phyloP scores from a whole-genome alignment of 345 rosid species.

The Nasturtium officinale region DNA sequence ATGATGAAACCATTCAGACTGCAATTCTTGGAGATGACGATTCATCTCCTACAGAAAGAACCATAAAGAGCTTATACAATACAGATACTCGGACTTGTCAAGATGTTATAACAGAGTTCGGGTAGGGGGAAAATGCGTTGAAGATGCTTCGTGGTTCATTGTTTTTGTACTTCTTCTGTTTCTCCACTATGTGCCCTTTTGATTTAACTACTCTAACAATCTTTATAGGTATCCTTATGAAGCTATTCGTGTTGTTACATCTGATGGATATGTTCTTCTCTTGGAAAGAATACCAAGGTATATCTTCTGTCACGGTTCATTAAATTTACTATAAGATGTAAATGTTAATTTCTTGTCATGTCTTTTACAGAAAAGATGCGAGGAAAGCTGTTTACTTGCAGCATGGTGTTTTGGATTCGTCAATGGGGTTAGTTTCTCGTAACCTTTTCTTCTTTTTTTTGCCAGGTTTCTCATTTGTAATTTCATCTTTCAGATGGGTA shows the following conservation, averaged over 20 bases:
- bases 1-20: slow-evolving; percentile 47
- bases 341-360: slow-evolving; percentile 15
- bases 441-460: too few relatives aligned
- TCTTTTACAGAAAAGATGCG: slow-evolving; percentile 71
- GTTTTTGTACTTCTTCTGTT: slow-evolving; percentile 2
- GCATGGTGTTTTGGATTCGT: slow-evolving; percentile 90
- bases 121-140: slow-evolving; percentile 47
- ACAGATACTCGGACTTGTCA: slow-evolving; percentile 90
- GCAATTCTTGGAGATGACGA: slow-evolving; percentile 60
- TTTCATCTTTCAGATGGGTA: slow-evolving; percentile 68
- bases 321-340: neutral
- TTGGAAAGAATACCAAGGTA: slow-evolving; percentile 97
- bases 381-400: slow-evolving; percentile 86
- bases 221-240: slow-evolving; percentile 78
- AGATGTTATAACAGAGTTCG: slow-evolving; percentile 95
- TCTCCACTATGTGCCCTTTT: neutral
- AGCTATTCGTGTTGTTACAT: slow-evolving; percentile 84
- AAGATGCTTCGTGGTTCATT: slow-evolving; percentile 8
- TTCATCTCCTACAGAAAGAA: slow-evolving; percentile 58
- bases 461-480: slow-evolving; percentile 7
- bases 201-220: slow-evolving; percentile 20
- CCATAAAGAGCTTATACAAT: slow-evolving; percentile 52
- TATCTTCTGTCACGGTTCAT: neutral
- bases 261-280: slow-evolving; percentile 92
- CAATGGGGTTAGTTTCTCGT: slow-evolving; percentile 77